A percentile compares a stretch with the other conserved stretches of the same genome.
Evolutionary conservation across 2,329 filamentous ascomycete species (phyloP).

Genomic region (Fusarium pseudonygamai): DNA sequence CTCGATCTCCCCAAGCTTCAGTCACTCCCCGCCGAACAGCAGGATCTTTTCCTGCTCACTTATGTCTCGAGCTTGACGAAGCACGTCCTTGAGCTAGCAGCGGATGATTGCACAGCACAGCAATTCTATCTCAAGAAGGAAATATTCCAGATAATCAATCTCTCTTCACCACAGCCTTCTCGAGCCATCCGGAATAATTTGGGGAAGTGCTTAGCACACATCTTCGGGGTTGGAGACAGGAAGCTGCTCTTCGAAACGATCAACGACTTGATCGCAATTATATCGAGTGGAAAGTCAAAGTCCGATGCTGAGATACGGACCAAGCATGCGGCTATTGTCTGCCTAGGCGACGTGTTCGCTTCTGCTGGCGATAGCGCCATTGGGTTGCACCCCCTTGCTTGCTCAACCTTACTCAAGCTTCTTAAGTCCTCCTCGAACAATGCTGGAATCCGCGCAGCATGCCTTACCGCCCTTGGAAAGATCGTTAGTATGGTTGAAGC

Average conservation of each 20-base stretch:
- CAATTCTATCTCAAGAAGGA: constrained; percentile 94
- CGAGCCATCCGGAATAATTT: constrained; percentile 91
- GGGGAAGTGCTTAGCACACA: constrained; percentile 82
- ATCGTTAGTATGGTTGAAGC: constrained; percentile 77
- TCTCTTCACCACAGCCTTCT: constrained; percentile 84
- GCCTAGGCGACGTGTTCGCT: constrained; percentile 87
- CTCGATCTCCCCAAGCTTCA: constrained; percentile 92
- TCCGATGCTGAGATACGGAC: constrained; percentile 78
- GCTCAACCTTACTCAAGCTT: constrained; percentile 77
- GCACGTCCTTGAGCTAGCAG: constrained; percentile 78
- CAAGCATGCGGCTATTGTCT: constrained; percentile 88
- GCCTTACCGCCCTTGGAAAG: constrained; percentile 80
- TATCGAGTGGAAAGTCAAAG: constrained; percentile 78
- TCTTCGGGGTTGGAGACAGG: constrained; percentile 86
- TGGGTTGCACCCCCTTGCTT: constrained; percentile 79
- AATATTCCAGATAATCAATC: constrained; percentile 89
- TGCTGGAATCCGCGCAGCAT: constrained; percentile 81
- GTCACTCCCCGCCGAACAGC: constrained; percentile 89
- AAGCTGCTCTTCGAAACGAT: constrained; percentile 95
- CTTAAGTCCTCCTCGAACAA: constrained; percentile 82
- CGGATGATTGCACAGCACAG: constrained; percentile 85
- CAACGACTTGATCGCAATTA: constrained; percentile 81
- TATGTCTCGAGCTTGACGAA: constrained; percentile 85
- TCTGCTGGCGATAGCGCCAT: constrained; percentile 95
- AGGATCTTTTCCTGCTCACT: constrained; percentile 91